Evolutionary conservation across 768 basidiomycete species (phyloP), one percentile per base, ranked within the genome.

Genomic region (Pulveroboletus sp.): DNA sequence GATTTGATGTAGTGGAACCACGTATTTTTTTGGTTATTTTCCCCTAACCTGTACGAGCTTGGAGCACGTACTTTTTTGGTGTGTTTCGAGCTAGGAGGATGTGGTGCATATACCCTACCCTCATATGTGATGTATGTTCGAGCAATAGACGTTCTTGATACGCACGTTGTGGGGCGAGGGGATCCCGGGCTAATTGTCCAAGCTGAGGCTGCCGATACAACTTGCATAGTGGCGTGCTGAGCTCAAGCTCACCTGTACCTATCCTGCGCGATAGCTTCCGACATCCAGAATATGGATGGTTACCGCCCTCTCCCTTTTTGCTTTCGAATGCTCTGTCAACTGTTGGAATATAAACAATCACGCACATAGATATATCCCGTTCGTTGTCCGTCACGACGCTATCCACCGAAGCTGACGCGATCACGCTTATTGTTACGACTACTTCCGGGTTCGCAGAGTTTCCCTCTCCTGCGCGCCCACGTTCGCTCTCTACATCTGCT

Each of bases 171-270:
- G 21, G 2, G 21, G 21, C 21, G 2, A 21, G 21, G 21, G 21
- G 21, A 21, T 21, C 3, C 21, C 21, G 21, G 21, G 3, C 21
- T 21, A 21, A 2, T 21, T 21, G 21, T 21, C 21, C 21, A 21
- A 21, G 21, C 21, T n/a, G n/a, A n/a, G n/a, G n/a, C n/a, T n/a
- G 21, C 21, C 21, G 21, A 21, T 21, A 21, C 21, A 21, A 21
- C 21, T 3, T 21, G 21, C 21, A 21, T 21, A 21, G 21, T 21
- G 27, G 56, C 57, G 30, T 75, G 73, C 60, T 77, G 62, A 68
- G 47, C 24, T 69, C 68, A 70, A 28, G 43, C 24, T 31, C 26
- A 11, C 24, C 8, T 41, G 39, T 36, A 39, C 18, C 35, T 17
- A 28, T 46, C 33, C 43, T 47, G 41, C 31, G 27, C 26, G 21